phyloP scores from a whole-genome alignment of 1,284 basidiomycete genomes.

The Entoloma clypeatum region DNA sequence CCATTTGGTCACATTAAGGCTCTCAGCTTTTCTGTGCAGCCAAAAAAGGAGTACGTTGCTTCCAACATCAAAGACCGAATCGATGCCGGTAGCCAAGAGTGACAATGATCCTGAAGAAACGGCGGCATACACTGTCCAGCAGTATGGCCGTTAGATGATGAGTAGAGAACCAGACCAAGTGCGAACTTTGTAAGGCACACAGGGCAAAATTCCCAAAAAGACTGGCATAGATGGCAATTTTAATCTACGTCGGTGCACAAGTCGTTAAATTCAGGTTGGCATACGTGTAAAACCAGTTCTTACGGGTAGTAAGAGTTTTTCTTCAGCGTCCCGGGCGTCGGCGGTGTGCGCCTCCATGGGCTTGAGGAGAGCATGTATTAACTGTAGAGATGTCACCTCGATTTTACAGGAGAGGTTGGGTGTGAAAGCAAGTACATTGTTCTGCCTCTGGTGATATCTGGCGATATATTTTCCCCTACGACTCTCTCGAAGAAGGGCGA shows the following conservation, averaged over 20 bases:
- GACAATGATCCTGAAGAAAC: constrained; percentile 83
- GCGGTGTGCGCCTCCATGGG: constrained; percentile 83
- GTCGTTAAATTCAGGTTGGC: constrained; percentile 11
- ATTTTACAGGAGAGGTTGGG: constrained; percentile 6
- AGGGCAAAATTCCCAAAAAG: constrained; percentile 73
- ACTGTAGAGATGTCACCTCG: constrained; percentile 36
- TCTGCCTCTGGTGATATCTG: constrained; percentile 79
- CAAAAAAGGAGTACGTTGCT: constrained; percentile 86
- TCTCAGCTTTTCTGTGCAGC: constrained; percentile 73
- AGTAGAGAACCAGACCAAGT: too few relatives aligned
- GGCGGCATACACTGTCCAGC: constrained; percentile 87
- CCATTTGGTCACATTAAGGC: constrained; percentile 82
- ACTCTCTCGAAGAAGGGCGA: constrained; percentile 55
- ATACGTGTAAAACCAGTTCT: constrained; percentile 21
- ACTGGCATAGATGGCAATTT: constrained; percentile 85
- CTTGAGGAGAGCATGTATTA: constrained; percentile 83
- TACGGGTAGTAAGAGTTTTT: constrained; percentile 62
- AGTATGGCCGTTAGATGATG: too few relatives aligned
- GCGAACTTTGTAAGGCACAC: constrained; percentile 65
- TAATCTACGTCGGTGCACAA: constrained; percentile 51
- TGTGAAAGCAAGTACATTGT: constrained; percentile 51
- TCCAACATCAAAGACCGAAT: constrained; percentile 88
- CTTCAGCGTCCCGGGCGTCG: constrained; percentile 65
- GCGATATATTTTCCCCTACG: constrained; percentile 62
- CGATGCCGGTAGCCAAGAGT: constrained; percentile 86